Percentiles rank a stretch among this genome's conserved stretches.
phyloP scores from a whole-genome alignment of 2,329 filamentous ascomycete species.

The Trichoderma koningiopsis region DNA sequence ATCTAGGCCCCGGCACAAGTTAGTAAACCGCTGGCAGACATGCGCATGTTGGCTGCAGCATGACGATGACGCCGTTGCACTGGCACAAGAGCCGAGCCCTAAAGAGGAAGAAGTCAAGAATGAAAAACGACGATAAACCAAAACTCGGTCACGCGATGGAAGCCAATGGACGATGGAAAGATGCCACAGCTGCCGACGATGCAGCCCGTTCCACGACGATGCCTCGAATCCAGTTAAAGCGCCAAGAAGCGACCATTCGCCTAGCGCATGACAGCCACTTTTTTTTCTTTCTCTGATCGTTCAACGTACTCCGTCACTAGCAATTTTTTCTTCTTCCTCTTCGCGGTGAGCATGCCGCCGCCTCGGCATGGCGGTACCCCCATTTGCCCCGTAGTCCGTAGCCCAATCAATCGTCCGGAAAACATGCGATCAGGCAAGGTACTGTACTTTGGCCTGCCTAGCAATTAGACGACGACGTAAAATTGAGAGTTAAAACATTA shows the following conservation, averaged over 20 bases:
- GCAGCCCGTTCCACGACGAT: background rate
- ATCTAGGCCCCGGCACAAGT: background rate
- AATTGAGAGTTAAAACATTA: background rate
- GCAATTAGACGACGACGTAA: background rate
- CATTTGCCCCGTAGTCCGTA: background rate
- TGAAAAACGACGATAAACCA: background rate
- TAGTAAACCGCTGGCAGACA: background rate
- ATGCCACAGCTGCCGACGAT: background rate
- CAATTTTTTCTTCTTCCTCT: background rate
- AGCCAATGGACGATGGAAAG: background rate
- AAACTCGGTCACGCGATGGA: conserved; percentile 12
- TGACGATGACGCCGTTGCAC: conserved; percentile 2
- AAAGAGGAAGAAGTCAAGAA: background rate
- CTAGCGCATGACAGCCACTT: conserved; percentile 19
- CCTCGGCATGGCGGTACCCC: conserved; percentile 9
- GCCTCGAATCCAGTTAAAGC: conserved; percentile 21
- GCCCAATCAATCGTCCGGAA: background rate
- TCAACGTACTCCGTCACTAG: background rate
- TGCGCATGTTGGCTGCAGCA: background rate
- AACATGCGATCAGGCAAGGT: background rate
- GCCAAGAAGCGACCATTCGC: conserved; percentile 10
- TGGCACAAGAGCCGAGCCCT: conserved; percentile 1
- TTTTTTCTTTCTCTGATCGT: background rate
- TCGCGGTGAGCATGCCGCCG: conserved; percentile 10
- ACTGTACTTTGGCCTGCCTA: background rate